These are phyloP conservation scores for Erodium maritimum DNA, from an alignment of 345 rosid genomes.

Conservation along the genomic window DNA sequence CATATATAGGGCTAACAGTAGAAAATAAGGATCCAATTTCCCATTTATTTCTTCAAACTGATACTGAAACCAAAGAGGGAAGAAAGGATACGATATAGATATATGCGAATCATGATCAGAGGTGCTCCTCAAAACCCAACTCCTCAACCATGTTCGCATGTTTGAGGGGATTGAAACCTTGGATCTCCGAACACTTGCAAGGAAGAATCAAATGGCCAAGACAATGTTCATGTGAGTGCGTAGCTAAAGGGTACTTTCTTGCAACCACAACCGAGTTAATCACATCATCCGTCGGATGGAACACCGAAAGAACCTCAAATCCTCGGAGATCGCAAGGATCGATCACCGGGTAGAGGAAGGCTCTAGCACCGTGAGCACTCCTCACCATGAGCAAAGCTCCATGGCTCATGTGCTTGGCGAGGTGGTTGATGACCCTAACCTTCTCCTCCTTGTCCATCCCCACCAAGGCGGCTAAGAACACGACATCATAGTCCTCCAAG, in stretches of 20 bases:
- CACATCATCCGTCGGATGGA: slow-evolving; percentile 81
- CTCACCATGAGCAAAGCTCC: slow-evolving; percentile 63
- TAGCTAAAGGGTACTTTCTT: slow-evolving; percentile 35
- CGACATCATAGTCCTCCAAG: slow-evolving; percentile 56
- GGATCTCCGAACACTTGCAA: slow-evolving; percentile 48
- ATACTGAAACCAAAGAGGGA: no score
- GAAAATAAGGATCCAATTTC: no score
- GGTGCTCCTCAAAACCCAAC: slow-evolving; percentile 39
- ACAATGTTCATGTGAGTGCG: slow-evolving; percentile 16
- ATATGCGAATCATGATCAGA: no score
- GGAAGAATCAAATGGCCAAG: slow-evolving; percentile 28
- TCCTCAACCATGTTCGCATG: slow-evolving; percentile 49
- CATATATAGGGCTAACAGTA: no score
- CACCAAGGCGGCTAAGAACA: slow-evolving; percentile 86
- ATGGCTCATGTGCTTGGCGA: slow-evolving; percentile 64
- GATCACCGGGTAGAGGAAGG: slow-evolving; percentile 73
- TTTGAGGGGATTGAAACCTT: slow-evolving; percentile 40
- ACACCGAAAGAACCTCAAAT: slow-evolving; percentile 56
- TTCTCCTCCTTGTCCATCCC: slow-evolving; percentile 78
- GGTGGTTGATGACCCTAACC: slow-evolving; percentile 43
- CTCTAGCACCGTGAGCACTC: slow-evolving; percentile 93
- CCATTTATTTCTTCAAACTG: no score
- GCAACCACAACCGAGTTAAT: slow-evolving; percentile 68
- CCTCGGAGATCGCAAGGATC: slow-evolving; percentile 58
- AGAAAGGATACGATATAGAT: no score